Percentiles rank a stretch among this genome's conserved stretches.
These are phyloP conservation scores for Vigna angularis DNA, from an alignment of 306 rosid species.

Conservation along the genomic window DNA sequence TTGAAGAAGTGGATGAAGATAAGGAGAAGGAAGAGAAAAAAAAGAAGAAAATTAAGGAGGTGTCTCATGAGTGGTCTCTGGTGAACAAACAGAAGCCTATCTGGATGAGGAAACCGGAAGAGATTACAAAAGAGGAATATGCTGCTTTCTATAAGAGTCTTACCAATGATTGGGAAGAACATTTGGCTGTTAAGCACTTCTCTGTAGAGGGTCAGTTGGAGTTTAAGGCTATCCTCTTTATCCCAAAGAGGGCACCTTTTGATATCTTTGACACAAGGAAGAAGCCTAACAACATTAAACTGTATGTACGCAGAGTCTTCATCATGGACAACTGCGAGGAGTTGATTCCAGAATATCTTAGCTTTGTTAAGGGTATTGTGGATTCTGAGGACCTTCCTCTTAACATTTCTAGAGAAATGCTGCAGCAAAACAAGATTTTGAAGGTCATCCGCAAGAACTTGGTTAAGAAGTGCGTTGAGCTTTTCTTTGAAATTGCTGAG, in stretches of 20 bases:
- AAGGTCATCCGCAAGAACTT: conserved; percentile 92
- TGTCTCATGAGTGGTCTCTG: conserved; percentile 88
- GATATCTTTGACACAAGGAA: conserved; percentile 93
- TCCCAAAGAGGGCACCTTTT: conserved; percentile 95
- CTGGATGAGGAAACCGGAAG: conserved; percentile 99
- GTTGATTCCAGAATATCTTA: conserved; percentile 87
- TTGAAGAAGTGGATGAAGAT: conserved; percentile 89
- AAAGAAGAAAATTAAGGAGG: conserved; percentile 88
- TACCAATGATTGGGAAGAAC: conserved; percentile 97
- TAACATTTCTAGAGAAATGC: conserved; percentile 86
- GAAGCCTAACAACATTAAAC: conserved; percentile 93
- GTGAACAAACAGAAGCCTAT: conserved; percentile 97
- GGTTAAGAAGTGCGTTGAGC: conserved; percentile 88
- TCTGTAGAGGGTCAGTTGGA: conserved; percentile 98
- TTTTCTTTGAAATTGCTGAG: conserved; percentile 91
- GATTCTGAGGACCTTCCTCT: conserved; percentile 97
- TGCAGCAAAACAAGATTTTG: conserved; percentile 92
- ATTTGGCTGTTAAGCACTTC: conserved; percentile 89
- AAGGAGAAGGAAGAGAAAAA: conserved; percentile 89
- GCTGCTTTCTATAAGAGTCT: conserved; percentile 94
- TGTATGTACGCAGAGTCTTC: conserved; percentile 88
- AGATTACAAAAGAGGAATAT: conserved; percentile 85
- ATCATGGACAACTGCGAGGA: conserved; percentile 99
- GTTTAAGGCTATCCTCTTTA: conserved; percentile 90
- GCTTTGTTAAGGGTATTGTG: conserved; percentile 90